Conservation (phyloP, 345 rosid genomes). For the Sisymbrium altissimum region DNA sequence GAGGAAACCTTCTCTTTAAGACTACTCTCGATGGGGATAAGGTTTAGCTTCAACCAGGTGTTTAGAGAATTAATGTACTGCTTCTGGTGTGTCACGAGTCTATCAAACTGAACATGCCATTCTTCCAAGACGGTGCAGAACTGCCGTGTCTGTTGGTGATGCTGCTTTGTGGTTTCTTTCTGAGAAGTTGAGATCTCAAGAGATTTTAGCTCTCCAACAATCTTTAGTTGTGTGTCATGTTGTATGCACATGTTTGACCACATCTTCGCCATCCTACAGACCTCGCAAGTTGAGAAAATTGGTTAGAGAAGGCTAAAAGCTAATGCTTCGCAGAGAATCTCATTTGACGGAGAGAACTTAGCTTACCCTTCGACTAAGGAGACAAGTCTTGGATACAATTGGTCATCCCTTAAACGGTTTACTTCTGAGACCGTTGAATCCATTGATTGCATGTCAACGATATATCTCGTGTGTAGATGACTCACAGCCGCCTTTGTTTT, state of each 20-base stretch:
- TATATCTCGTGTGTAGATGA: constrained; percentile 86
- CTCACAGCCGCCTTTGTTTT: constrained; percentile 91
- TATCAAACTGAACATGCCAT: constrained; percentile 75
- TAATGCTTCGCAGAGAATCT: not conserved
- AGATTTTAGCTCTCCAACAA: constrained; percentile 59
- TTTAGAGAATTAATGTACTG: constrained; percentile 66
- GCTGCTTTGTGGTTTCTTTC: constrained; percentile 76
- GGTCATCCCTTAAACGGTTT: constrained; percentile 77
- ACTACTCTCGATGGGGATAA: constrained; percentile 73
- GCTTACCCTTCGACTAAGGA: constrained; percentile 73
- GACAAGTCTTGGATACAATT: constrained; percentile 80
- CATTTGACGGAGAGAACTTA: constrained; percentile 28
- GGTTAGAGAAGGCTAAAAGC: not conserved
- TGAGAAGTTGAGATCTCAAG: constrained; percentile 56
- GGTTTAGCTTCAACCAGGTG: constrained; percentile 70
- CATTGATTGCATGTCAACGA: constrained; percentile 98
- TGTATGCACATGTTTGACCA: constrained; percentile 71
- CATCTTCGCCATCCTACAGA: constrained; percentile 82
- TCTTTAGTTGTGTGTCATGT: constrained; percentile 63
- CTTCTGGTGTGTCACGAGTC: constrained; percentile 67
- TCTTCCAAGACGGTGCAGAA: constrained; percentile 54
- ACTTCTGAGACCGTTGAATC: constrained; percentile 93
- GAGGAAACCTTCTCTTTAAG: constrained; percentile 64
- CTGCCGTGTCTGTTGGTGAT: constrained; percentile 68
- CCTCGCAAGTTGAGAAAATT: not conserved